Conservation (phyloP, 192 early-diverging fungal species). For the Coemansia sp. region DNA sequence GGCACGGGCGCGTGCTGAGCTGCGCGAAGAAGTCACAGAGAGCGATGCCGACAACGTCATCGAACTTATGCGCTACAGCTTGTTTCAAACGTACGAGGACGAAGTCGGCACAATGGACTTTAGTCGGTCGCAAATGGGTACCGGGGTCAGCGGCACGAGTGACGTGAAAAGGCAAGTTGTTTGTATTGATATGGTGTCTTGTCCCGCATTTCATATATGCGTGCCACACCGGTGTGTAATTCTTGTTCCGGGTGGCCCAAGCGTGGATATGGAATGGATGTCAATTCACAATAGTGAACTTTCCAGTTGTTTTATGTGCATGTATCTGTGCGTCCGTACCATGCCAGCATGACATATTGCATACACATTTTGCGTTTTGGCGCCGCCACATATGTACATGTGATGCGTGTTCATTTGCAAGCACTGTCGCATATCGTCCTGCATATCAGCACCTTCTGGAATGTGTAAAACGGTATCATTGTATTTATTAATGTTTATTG, state of each 20-base stretch:
- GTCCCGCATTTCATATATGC: constrained; percentile 15
- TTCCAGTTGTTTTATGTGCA: neutral
- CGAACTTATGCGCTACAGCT: constrained; percentile 72
- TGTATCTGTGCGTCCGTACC: neutral
- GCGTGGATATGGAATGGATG: neutral
- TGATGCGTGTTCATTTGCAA: neutral
- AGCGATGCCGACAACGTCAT: constrained; percentile 75
- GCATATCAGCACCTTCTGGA: no score
- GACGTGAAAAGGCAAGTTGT: constrained; percentile 58
- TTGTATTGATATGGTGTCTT: constrained; percentile 5
- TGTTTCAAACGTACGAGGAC: constrained; percentile 63
- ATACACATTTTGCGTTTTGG: neutral
- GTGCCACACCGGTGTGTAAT: constrained; percentile 11
- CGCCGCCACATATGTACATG: neutral
- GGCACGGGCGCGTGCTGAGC: constrained; percentile 74
- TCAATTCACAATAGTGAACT: neutral
- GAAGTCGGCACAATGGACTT: constrained; percentile 61
- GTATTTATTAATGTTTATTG: no score
- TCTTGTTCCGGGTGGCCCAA: neutral
- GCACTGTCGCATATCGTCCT: no score
- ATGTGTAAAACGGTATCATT: no score
- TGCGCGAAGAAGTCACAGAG: constrained; percentile 69
- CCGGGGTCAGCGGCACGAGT: constrained; percentile 55
- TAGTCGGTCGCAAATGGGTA: constrained; percentile 61
- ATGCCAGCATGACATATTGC: neutral